A percentile compares a stretch with the other conserved stretches of the same genome.
Evolutionary conservation across 345 rosid genomes (phyloP).

Genomic region (Firmiana major): DNA sequence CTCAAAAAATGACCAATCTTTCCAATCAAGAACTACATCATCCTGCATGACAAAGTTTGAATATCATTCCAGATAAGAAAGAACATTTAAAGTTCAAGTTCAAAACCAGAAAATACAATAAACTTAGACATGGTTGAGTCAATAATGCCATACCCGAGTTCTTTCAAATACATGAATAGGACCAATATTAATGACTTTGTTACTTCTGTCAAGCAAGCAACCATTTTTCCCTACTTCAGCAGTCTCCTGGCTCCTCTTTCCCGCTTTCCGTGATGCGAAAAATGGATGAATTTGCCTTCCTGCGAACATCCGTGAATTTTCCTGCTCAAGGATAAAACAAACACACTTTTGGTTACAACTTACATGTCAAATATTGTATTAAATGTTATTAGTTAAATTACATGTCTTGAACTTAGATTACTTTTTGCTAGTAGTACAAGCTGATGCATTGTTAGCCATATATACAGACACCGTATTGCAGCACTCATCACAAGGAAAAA

Average conservation of each 20-base stretch:
- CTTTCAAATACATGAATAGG: slow-evolving; percentile 92
- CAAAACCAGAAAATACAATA: not conserved
- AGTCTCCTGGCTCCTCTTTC: slow-evolving; percentile 45
- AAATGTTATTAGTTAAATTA: not conserved
- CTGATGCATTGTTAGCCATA: not conserved
- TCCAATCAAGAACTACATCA: slow-evolving; percentile 65
- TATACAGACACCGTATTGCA: not conserved
- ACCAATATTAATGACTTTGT: slow-evolving; percentile 34
- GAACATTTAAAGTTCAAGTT: not conserved
- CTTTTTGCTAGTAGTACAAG: not conserved
- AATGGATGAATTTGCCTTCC: slow-evolving; percentile 87
- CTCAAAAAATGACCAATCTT: slow-evolving; percentile 55
- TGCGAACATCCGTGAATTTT: slow-evolving; percentile 57
- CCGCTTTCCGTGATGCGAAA: slow-evolving; percentile 55
- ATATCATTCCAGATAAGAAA: not conserved
- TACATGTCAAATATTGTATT: not conserved
- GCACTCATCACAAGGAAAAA: not conserved
- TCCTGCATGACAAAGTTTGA: slow-evolving; percentile 36
- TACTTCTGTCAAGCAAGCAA: slow-evolving; percentile 29
- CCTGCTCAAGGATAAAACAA: slow-evolving; percentile 50
- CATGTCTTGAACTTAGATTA: not conserved
- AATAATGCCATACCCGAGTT: slow-evolving; percentile 40
- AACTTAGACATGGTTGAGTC: not conserved
- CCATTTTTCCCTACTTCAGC: slow-evolving; percentile 27
- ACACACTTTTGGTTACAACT: not conserved